Evolutionary conservation across 1,284 basidiomycete genomes (phyloP), one percentile per base, ranked within the genome.

Genomic region (Fomes fomentarius): DNA sequence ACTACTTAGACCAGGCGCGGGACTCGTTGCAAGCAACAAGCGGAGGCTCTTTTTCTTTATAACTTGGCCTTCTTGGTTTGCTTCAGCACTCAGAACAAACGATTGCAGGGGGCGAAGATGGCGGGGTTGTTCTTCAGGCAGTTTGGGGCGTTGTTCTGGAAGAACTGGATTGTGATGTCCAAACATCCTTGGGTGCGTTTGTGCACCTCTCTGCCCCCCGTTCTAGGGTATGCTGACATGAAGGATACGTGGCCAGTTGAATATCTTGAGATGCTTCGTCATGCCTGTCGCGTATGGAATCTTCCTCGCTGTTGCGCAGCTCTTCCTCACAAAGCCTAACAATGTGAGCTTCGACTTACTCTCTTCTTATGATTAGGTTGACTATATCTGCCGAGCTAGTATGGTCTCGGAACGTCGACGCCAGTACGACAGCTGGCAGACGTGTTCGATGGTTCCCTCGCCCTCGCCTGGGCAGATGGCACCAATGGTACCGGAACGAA

Each of bases 141-240:
- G 71, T 81, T 86, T 57, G 69, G 69, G 10, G 84, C 82, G 4
- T 70, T 92, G 35, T 79, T 83, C 50, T 79, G 82, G 77, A 92
- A 92, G 78, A 91, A 91, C 62, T 89, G 84, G 85, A 88, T 86
- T 47, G 77, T 87, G 15, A 69, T 86, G 26, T 79, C 77, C 19
- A 85, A 82, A 66, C 84, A 85, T 67, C 78, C 83, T 51, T 72
- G 83, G 63, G 87, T 89, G 64, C 69, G 85, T 76, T 24, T 38
- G 26, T 46, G 24, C 48, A 9, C 24, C 17, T 11, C 47, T 31
- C 14, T 15, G 41, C 19, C 25, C 15, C 12, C 19, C 24, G 12
- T 42, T 6, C 28, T 7, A 12, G 28, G 7, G 28, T 7, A 12
- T 6, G 12, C 28, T 30, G 28, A 30, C 28, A 7, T 30, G 28